Percentiles rank a stretch among this genome's conserved stretches.
Conservation (phyloP, 352 stramenopile genomes). For the Peronospora belbahrii region DNA sequence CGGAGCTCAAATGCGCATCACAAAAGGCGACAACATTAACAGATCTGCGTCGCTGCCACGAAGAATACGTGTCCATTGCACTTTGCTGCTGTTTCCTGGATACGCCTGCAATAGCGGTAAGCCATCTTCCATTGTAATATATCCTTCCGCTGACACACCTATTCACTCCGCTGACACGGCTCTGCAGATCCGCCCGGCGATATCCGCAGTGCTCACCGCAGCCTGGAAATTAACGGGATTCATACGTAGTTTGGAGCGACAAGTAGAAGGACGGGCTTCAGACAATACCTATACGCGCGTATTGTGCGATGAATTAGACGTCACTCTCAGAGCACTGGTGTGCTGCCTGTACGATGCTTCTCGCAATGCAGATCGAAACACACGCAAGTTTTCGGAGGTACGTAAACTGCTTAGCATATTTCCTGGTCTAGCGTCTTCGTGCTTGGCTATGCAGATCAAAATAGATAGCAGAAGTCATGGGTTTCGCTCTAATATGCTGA, state of each 20-base stretch:
- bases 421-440: conserved; percentile 2
- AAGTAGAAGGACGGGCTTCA: conserved; percentile 12
- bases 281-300: conserved; percentile 9
- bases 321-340: conserved; percentile 17
- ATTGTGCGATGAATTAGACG: conserved; percentile 25
- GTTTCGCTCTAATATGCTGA: conserved; percentile 20
- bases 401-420: conserved; percentile 7
- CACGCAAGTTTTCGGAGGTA: conserved; percentile 42
- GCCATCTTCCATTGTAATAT: neutral
- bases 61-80: conserved; percentile 29
- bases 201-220: conserved; percentile 15
- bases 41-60: conserved; percentile 28
- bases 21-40: conserved; percentile 18
- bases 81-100: conserved; percentile 40
- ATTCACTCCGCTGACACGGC: conserved; percentile 2
- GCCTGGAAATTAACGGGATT: conserved; percentile 32
- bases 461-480: conserved; percentile 12
- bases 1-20: conserved; percentile 16
- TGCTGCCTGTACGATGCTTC: conserved; percentile 19
- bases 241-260: conserved; percentile 22
- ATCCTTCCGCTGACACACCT: conserved; percentile 2
- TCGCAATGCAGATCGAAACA: conserved; percentile 17
- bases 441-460: conserved; percentile 11
- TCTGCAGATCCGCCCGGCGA: conserved; percentile 28
- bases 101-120: conserved; percentile 14